These are phyloP conservation scores for Fusarium kyushuense DNA, from an alignment of 2,329 filamentous ascomycete genomes.

Conservation along the genomic window DNA sequence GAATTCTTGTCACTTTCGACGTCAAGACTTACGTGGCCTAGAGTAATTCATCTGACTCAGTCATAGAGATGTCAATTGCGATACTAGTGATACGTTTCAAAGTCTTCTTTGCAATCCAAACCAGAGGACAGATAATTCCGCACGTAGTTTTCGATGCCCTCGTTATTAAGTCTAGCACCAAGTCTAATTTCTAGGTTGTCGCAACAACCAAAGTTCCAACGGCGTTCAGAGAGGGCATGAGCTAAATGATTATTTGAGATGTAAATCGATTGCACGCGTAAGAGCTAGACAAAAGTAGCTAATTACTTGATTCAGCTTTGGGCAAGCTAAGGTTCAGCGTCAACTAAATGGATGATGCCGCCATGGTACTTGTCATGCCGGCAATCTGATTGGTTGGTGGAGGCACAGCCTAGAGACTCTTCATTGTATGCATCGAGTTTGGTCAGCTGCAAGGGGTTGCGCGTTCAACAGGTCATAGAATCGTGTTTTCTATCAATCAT, in stretches of 20 bases:
- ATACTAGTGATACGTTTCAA: neutral
- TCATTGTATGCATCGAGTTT: neutral
- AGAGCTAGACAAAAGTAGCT: neutral
- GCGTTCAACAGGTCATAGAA: neutral
- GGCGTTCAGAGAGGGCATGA: rapidly evolving
- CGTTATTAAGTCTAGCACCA: neutral
- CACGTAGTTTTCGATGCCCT: too few species aligned
- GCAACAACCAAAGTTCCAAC: rapidly evolving
- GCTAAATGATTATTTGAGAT: too few species aligned
- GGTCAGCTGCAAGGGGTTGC: neutral
- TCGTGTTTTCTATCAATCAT: neutral
- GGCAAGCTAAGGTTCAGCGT: rapidly evolving
- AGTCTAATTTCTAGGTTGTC: neutral
- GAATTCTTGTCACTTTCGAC: neutral
- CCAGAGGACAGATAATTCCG: neutral
- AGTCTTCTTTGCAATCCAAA: neutral
- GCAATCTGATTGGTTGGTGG: neutral
- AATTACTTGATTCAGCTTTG: neutral
- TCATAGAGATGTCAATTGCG: neutral
- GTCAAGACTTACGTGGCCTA: neutral
- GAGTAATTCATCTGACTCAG: neutral
- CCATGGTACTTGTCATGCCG: neutral
- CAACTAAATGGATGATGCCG: neutral
- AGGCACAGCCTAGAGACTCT: neutral
- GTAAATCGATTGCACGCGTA: neutral